Evolutionary conservation across 73 alveolate species (phyloP), one percentile per base, ranked within the genome.

Genomic region (Diophrys sp.): DNA sequence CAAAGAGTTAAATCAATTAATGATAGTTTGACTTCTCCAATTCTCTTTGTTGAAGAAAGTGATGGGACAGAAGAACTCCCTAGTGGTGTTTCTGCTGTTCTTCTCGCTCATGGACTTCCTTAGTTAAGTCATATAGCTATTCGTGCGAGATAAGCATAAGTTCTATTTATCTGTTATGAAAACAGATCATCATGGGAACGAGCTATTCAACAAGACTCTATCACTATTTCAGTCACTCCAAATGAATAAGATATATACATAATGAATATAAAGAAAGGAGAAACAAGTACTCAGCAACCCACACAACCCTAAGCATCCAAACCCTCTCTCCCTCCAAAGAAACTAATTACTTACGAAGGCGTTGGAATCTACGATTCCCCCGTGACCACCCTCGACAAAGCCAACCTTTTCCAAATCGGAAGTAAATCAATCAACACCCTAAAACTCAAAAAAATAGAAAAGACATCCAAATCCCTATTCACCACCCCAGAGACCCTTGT

Each of bases 11-110:
- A 44, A 18, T 11, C 5, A 44, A 44, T 44, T 18, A 11, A 44
- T 44, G 62, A 44, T 44, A n/a, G n/a, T 44, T 44, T 44, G 18
- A 44, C 5, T 5, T 5, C 62, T 44, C n/a, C 62, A 30, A 88
- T 95, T 24, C 87, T 92, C 68, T 89, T 95, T 70, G 82, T 94
- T 33, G 96, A 95, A 74, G 82, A 86, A 27, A 93, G 97, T 53
- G 94, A 88, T 78, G 98, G 97, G 30, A 94, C 96, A 31, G 98
- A 95, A 76, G 98, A 95, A 86, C 86, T 95, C 5, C 98, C 98
- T 0, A 80, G 85, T 70, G 80, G 85, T 76, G 92, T 87, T 1
- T 62, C 57, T 0, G 96, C 97, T 0, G 90, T 95, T 8, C 62
- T 95, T 31, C 80, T 95, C 71, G 80, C 87, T 33, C 97, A 94